These are phyloP conservation scores for Chamaenerion angustifolium DNA, from an alignment of 345 rosid species.

Conservation along the genomic window DNA sequence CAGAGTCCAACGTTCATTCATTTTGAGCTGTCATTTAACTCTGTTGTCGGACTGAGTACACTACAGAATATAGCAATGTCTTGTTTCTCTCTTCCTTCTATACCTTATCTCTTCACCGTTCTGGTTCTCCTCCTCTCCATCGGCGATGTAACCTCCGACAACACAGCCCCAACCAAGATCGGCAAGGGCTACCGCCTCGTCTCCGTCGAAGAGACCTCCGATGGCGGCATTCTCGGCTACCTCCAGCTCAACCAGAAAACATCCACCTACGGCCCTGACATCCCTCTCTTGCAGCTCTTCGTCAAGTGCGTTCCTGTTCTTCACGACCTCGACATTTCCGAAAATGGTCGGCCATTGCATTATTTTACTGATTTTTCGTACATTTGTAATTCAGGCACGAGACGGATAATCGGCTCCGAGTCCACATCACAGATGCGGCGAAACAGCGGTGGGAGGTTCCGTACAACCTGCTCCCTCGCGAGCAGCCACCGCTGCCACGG, in stretches of 20 bases:
- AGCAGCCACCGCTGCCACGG: slow-evolving; percentile 45
- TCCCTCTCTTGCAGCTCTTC: slow-evolving; percentile 55
- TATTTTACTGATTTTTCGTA: too few relatives aligned
- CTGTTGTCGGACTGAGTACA: not conserved
- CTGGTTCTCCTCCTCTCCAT: slow-evolving; percentile 20
- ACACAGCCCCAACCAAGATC: slow-evolving; percentile 26
- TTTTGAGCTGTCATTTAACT: too few relatives aligned
- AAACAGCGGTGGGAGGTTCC: slow-evolving; percentile 95
- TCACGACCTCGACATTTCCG: too few relatives aligned
- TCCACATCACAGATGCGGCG: slow-evolving; percentile 76
- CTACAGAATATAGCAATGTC: not conserved
- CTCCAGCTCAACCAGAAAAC: slow-evolving; percentile 72
- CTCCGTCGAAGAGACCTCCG: slow-evolving; percentile 59
- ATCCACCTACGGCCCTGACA: slow-evolving; percentile 73
- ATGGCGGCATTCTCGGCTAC: slow-evolving; percentile 59
- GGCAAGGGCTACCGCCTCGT: slow-evolving; percentile 84
- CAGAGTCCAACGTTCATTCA: too few relatives aligned
- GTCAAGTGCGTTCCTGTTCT: slow-evolving; percentile 36
- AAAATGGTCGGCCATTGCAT: too few relatives aligned
- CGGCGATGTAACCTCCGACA: slow-evolving; percentile 14
- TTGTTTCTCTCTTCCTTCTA: not conserved
- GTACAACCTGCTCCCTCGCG: slow-evolving; percentile 67
- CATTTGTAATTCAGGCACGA: slow-evolving; percentile 47
- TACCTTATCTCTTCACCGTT: slow-evolving; percentile 7
- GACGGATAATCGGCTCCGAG: slow-evolving; percentile 58